These are phyloP conservation scores for Neurospora sp. DNA, from an alignment of 495 filamentous ascomycete genomes.

Conservation along the genomic window DNA sequence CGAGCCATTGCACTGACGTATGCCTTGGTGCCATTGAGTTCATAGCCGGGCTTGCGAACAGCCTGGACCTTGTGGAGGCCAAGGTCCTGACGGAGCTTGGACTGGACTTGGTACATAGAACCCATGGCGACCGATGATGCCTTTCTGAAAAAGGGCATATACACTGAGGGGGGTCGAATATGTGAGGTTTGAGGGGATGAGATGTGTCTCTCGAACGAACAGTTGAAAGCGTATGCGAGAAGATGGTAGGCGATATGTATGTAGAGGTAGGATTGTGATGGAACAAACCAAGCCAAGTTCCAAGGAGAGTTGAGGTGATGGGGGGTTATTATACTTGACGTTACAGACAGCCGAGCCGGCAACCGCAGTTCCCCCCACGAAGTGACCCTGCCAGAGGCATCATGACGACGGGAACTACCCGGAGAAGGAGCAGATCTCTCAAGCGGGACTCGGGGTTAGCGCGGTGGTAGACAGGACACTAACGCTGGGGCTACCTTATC, in stretches of 20 bases:
- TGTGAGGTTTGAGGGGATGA: not conserved
- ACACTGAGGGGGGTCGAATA: not conserved
- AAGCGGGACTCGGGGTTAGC: too few relatives aligned
- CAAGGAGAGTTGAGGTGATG: not conserved
- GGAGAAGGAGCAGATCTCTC: too few relatives aligned
- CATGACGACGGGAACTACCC: too few relatives aligned
- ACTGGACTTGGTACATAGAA: slow-evolving; percentile 22
- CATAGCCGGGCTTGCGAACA: slow-evolving; percentile 51
- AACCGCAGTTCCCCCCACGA: not conserved
- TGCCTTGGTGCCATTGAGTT: slow-evolving; percentile 58
- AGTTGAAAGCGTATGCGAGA: not conserved
- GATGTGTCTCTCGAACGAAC: not conserved
- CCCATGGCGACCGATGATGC: slow-evolving; percentile 17
- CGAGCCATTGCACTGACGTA: slow-evolving; percentile 62
- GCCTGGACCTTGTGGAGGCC: slow-evolving; percentile 40
- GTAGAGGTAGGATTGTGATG: not conserved
- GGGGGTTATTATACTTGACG: not conserved
- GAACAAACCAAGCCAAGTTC: not conserved
- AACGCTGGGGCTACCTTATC: too few relatives aligned
- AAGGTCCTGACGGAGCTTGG: slow-evolving; percentile 22
- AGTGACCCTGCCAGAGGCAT: not conserved
- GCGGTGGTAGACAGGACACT: too few relatives aligned
- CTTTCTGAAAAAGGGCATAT: not conserved
- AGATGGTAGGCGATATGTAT: not conserved
- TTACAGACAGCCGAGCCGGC: not conserved